Conservation (phyloP, 148 eudicot species). For the Spergularia marina region DNA sequence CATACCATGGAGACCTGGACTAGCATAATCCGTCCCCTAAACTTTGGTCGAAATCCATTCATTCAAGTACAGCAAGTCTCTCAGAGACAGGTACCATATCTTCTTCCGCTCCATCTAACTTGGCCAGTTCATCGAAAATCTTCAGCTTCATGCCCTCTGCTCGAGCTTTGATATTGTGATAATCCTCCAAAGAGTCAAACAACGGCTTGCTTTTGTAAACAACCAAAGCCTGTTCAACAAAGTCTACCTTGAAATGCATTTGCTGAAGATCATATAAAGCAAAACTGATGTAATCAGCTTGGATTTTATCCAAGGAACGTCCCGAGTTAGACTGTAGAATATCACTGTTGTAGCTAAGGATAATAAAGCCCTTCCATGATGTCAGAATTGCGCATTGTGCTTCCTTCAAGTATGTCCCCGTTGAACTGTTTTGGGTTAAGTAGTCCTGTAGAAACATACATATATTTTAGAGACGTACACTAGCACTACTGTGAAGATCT, state of each 20-base stretch:
- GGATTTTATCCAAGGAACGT: slow-evolving; percentile 1
- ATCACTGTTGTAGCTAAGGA: slow-evolving; percentile 1
- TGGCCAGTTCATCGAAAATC: slow-evolving; percentile 4
- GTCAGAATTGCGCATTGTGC: background rate
- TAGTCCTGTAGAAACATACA: background rate
- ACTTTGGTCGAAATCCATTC: slow-evolving; percentile 7
- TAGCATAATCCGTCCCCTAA: slow-evolving; percentile 21
- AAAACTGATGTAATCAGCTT: slow-evolving; percentile 15
- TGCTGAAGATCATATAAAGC: slow-evolving; percentile 2
- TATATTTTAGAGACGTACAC: background rate
- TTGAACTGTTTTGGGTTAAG: background rate
- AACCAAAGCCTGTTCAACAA: slow-evolving; percentile 14
- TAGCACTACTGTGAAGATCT: no score
- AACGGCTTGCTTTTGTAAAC: slow-evolving; percentile 13
- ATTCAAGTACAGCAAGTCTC: background rate
- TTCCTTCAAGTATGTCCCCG: slow-evolving; percentile 8
- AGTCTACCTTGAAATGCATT: slow-evolving; percentile 14
- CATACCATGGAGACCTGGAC: background rate
- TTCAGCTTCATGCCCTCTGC: background rate
- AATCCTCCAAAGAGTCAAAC: slow-evolving; percentile 7
- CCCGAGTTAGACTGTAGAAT: slow-evolving; percentile 10
- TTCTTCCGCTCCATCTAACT: slow-evolving; percentile 2
- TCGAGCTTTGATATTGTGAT: background rate
- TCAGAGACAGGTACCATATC: background rate
- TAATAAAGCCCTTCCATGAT: slow-evolving; percentile 5